Base-by-base conservation (phyloP, 345 rosid species). In the Camelina hispida region DNA sequence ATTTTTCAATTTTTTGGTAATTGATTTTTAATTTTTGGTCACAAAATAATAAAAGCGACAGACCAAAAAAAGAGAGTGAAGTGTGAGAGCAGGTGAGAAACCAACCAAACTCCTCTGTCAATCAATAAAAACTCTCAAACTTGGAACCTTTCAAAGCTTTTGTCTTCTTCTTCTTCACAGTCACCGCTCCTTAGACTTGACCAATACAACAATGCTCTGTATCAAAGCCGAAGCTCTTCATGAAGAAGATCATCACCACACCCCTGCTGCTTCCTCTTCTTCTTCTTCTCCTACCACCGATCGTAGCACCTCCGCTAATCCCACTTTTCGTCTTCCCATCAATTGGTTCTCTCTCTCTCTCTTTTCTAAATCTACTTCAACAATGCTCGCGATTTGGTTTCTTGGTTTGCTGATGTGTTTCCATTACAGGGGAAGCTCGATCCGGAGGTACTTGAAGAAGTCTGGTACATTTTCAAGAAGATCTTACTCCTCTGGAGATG, bases 401-500 rank as follows among this genome's bases (percentile, higher is more conserved):
- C 9, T 46, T 40, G 14, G 16, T 22, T 35, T 67, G 6, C 18
- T 78, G 47, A 47, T 80, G 38, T 60, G 5, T 15, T n/a, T 32
- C 14, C 56, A 51, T 80, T 44, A 5, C 70, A 86, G 89, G 83
- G 87, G 83, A 74, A 84, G 85, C 64, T 83, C 89, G 65, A 84
- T 84, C 76, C 84, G 83, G 35, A 88, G 78, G 79, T 86, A 79
- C 81, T 20, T 86, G 47, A 76, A 84, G 76, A 86, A 83, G 44
- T 72, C 73, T 74, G 82, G 84, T 23, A 81, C 77, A 78, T 78
- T 79, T 40, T 74, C 79, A 50, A 81, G 85, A 67, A 70, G 83
- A 63, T 84, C 89, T 40, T 82, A 86, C 75, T 86, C 89, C 32
- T 82, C 86, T 7, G 83, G 78, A 28, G 93, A 88, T 78, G 86